Evolutionary conservation across 2,329 filamentous ascomycete genomes (phyloP), one percentile per base, ranked within the genome.

Genomic region (Emmonsiellopsis sp.): DNA sequence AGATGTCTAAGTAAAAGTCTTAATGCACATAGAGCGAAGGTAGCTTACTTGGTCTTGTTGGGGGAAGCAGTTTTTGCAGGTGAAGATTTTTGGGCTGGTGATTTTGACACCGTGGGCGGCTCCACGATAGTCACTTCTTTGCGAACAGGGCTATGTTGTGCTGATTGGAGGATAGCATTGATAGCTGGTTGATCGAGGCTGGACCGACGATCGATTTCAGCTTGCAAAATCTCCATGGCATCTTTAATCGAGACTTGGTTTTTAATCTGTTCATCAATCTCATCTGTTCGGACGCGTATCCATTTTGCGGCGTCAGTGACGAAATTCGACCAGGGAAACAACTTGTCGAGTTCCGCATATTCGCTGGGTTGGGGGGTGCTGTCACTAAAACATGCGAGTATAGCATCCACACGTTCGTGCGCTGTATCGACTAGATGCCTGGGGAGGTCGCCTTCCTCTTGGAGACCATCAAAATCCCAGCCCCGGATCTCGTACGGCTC

Each of bases 261-360:
- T 8, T 64, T 59, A 14, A 83, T 67, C 1, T 68, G 63, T 2
- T 60, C 50, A 17, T 70, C 63, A 42, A 83, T 71, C 55, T 82
- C 76, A 5, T 63, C 59, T 34, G 68, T 66, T 17, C 77, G 71
- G 6, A 61, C 57, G 53, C 71, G 70, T 17, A 73, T 67, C 77
- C 80, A 83, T 14, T 68, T 60, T 1, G 75, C 64, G 5, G 75
- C 62, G 7, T 70, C 63, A 0, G 73, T 57, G 5, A 77, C 61
- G 51, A 82, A 78, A 2, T 65, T 59, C 0, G 68, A 59, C 79
- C 79, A 83, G 2, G 73, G 69, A 60, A 76, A 84, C 1, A 61
- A 57, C 2, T 64, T 61, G 37, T 71, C 69, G 5, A 84, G 57
- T 1, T 60, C 62, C 2, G 72, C 70, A 31, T 78, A 62, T 42